Evolutionary conservation across 768 basidiomycete genomes (phyloP), one percentile per base, ranked within the genome.

Genomic region (Thelephora aurantiotincta): DNA sequence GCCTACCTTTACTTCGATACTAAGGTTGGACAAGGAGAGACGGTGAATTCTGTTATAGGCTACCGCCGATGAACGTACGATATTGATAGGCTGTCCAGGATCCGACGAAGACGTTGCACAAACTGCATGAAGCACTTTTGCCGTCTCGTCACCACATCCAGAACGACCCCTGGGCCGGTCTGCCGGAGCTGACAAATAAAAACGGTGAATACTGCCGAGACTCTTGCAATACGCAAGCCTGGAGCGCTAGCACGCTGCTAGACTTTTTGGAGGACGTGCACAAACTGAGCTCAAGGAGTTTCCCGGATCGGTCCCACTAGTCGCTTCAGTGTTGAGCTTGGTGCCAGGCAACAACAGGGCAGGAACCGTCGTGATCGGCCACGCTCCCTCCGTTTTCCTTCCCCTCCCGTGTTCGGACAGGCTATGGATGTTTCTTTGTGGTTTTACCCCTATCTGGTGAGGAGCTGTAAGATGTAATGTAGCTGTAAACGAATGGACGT

Each of bases 191-290:
- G 52, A 93, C 90, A 50, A 92, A 94, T 62, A 75, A 75, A 59
- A 74, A 91, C 52, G 94, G 93, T 11, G 66, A 68, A 35, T 78
- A 77, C 64, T 98, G 94, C 60, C 62, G 63, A 45, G 93, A 98
- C 63, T 91, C 90, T 42, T 98, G 94, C 60, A 69, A 74, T 42
- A 92, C 96, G 22, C 96, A 98, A 60, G 96, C 94, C 3, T 98
- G 94, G 96, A 91, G 88, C 57, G 78, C 89, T 42, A 91, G 88
- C 62, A 94, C 90, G 19, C 63, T 97, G 52, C 68, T 98, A 22
- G 93, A 96, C 66, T 86, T 93, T 61, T 63, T 96, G 45, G 79
- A 91, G 55, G 75, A 72, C 43, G 87, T 85, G 47, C 76, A 85
- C 56, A 65, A 67, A 50, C 23, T 65, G 48, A 30, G 45, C 37